Percentiles rank a stretch among this genome's conserved stretches.
These are phyloP conservation scores for Tetrahymena thermophila DNA, from an alignment of 73 alveolate genomes.

Conservation along the genomic window DNA sequence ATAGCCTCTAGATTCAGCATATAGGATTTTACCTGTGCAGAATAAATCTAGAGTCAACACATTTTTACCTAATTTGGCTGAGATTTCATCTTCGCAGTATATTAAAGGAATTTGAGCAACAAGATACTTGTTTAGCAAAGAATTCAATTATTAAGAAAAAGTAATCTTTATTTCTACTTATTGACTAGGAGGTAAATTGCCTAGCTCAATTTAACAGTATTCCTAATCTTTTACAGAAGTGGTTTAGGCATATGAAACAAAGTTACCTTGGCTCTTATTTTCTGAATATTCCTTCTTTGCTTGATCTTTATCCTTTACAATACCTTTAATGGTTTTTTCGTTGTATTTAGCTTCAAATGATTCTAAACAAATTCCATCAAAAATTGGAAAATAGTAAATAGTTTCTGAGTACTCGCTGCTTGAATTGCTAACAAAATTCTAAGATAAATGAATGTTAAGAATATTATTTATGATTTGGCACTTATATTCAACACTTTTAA, in stretches of 20 bases:
- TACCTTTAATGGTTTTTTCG: neutral
- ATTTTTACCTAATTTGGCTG: neutral
- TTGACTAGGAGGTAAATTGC: slow-evolving; percentile 2
- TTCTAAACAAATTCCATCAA: neutral
- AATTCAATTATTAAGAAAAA: neutral
- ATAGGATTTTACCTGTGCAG: neutral
- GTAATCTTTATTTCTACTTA: neutral
- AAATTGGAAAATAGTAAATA: neutral
- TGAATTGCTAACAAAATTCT: neutral
- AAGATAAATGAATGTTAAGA: neutral
- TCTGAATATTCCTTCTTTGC: slow-evolving; percentile 1
- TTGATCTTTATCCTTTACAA: slow-evolving; percentile 15
- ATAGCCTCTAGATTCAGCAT: neutral
- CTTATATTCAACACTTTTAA: neutral
- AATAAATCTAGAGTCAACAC: neutral
- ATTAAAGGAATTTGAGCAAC: neutral
- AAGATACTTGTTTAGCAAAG: neutral
- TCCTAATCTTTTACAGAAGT: neutral
- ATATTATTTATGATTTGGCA: neutral
- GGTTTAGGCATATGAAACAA: slow-evolving; percentile 1
- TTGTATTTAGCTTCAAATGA: neutral
- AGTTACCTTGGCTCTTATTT: slow-evolving; percentile 10
- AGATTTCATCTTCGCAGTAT: neutral
- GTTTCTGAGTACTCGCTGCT: neutral
- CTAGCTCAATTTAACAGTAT: neutral